Evolutionary conservation across 768 basidiomycete species (phyloP).

Genomic region (Ephemerocybe angulata): DNA sequence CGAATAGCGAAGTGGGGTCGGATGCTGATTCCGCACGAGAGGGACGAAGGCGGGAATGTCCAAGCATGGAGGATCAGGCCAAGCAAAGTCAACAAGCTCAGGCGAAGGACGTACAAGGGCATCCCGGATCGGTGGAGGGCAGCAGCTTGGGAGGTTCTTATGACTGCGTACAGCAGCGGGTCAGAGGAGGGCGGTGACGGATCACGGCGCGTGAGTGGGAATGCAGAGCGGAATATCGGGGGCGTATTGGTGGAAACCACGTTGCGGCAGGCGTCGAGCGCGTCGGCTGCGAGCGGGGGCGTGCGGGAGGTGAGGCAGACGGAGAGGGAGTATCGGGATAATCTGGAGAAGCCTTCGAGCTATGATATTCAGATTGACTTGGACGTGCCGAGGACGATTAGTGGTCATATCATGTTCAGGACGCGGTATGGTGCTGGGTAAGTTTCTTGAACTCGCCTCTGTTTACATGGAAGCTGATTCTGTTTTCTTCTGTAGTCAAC

Average conservation of each 20-base stretch:
- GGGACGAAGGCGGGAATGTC: constrained; percentile 77
- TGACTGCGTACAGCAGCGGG: constrained; percentile 41
- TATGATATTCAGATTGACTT: constrained; percentile 98
- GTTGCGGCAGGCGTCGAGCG: constrained; percentile 1
- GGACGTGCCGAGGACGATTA: constrained; percentile 95
- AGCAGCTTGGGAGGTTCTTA: constrained; percentile 86
- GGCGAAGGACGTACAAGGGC: constrained; percentile 85
- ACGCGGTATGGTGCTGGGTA: constrained; percentile 96
- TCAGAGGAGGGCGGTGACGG: neutral
- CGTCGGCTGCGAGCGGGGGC: constrained; percentile 35
- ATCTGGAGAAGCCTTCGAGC: constrained; percentile 73
- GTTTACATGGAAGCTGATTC: neutral
- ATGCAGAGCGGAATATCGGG: neutral
- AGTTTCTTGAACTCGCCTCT: constrained; percentile 26
- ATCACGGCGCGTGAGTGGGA: neutral
- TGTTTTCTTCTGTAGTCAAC: constrained; percentile 55
- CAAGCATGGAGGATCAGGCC: constrained; percentile 66
- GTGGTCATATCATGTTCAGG: constrained; percentile 89
- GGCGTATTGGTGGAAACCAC: constrained; percentile 1
- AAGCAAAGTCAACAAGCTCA: constrained; percentile 64
- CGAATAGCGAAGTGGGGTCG: constrained; percentile 93
- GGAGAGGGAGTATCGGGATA: constrained; percentile 52
- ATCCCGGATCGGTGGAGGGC: constrained; percentile 94
- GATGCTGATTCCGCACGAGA: constrained; percentile 70
- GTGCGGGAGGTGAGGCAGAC: constrained; percentile 42